A percentile compares a stretch with the other conserved stretches of the same genome.
These are phyloP conservation scores for Cercophora sp. DNA, from an alignment of 495 filamentous ascomycete species.

Conservation along the genomic window DNA sequence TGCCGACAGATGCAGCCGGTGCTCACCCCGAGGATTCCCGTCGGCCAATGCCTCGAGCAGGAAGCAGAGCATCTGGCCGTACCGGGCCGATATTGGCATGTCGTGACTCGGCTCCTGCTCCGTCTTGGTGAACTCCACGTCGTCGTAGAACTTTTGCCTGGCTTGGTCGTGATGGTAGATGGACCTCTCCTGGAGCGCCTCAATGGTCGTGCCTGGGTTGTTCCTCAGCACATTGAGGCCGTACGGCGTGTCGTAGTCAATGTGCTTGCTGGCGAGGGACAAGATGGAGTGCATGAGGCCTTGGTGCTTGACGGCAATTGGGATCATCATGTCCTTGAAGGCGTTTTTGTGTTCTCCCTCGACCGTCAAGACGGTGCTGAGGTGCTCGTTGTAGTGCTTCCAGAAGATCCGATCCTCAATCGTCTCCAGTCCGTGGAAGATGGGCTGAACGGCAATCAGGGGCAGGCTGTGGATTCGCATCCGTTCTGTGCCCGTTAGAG, in stretches of 20 bases:
- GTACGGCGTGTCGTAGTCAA: constrained; percentile 54
- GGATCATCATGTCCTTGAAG: constrained; percentile 83
- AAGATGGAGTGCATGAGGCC: constrained; percentile 93
- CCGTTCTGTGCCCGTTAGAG: constrained; percentile 38
- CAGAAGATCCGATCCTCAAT: constrained; percentile 78
- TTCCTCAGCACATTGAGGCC: constrained; percentile 43
- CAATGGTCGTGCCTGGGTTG: constrained; percentile 37
- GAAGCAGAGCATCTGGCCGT: constrained; percentile 70
- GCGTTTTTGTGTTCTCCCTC: constrained; percentile 83
- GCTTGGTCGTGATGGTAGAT: constrained; percentile 59
- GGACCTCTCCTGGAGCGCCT: constrained; percentile 43
- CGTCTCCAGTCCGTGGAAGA: constrained; percentile 85
- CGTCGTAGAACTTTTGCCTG: constrained; percentile 51
- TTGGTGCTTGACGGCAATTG: constrained; percentile 76
- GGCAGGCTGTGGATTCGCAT: constrained; percentile 43
- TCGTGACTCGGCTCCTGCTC: constrained; percentile 39
- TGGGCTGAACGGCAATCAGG: constrained; percentile 63
- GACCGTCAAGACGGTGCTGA: constrained; percentile 76
- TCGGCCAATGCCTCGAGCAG: constrained; percentile 77
- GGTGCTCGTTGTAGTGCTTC: constrained; percentile 78
- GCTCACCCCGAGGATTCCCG: constrained; percentile 71
- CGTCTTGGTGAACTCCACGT: constrained; percentile 37
- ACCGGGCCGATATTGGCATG: constrained; percentile 61
- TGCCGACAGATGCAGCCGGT: constrained; percentile 74
- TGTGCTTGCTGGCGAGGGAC: constrained; percentile 78